A percentile compares a stretch with the other conserved stretches of the same genome.
These are phyloP conservation scores for Dioszegia crocea DNA, from an alignment of 768 basidiomycete genomes.

Conservation along the genomic window DNA sequence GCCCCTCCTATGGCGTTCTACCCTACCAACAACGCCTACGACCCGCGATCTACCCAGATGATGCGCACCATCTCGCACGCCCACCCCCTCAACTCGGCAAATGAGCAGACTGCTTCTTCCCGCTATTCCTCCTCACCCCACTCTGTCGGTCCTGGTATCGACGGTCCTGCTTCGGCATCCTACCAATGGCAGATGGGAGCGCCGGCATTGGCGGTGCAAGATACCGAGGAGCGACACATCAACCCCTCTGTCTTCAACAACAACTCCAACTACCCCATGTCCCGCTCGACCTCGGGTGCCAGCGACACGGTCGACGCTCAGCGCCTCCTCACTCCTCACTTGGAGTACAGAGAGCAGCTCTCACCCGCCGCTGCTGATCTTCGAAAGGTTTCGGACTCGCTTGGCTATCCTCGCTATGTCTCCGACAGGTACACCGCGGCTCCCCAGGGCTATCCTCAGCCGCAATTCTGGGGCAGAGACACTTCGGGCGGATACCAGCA, in stretches of 20 bases:
- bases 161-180: conserved; percentile 23
- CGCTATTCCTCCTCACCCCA: conserved; percentile 43
- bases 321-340: conserved; percentile 35
- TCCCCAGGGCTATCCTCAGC: conserved; percentile 29
- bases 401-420: conserved; percentile 1
- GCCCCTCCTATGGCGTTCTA: conserved; percentile 27
- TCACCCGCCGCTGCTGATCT: conserved; percentile 25
- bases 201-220: conserved; percentile 2
- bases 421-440: conserved; percentile 10
- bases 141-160: conserved; percentile 13
- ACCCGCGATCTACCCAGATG: conserved; percentile 26
- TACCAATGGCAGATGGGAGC: conserved; percentile 3
- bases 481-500: conserved; percentile 1
- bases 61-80: conserved; percentile 40
- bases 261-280: conserved; percentile 31
- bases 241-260: conserved; percentile 33
- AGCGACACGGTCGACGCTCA: conserved; percentile 20
- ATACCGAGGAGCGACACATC: conserved; percentile 19
- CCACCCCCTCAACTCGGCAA: conserved; percentile 40
- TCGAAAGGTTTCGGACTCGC: conserved; percentile 36
- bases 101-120: conserved; percentile 31
- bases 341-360: conserved; percentile 25
- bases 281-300: conserved; percentile 40
- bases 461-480: conserved; percentile 14
- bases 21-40: conserved; percentile 23